A percentile compares a stretch with the other conserved stretches of the same genome.
Conservation (phyloP, 192 early-diverging fungal species). For the Coemansia sp. region DNA sequence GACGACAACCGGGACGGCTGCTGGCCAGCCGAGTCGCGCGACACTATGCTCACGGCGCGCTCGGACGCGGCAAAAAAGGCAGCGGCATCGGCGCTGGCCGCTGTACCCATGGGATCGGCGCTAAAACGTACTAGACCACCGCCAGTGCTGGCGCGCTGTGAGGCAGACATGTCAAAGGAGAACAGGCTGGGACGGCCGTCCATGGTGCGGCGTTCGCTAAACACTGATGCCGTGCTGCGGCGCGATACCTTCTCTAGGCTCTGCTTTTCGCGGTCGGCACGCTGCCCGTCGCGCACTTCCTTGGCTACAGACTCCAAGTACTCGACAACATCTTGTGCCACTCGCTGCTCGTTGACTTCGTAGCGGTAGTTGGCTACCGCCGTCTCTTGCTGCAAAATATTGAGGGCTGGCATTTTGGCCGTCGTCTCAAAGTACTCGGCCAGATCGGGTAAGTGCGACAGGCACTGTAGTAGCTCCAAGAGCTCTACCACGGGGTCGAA, state of each 20-base stretch:
- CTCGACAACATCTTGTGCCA: slow-evolving; percentile 74
- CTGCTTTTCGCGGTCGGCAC: slow-evolving; percentile 42
- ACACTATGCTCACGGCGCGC: slow-evolving; percentile 14
- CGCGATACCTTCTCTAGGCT: slow-evolving; percentile 44
- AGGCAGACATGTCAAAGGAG: slow-evolving; percentile 39
- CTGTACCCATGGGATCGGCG: slow-evolving; percentile 18
- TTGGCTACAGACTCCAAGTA: slow-evolving; percentile 78
- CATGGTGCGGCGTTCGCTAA: slow-evolving; percentile 48
- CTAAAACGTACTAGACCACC: slow-evolving; percentile 43
- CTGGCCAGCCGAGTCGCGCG: slow-evolving; percentile 12
- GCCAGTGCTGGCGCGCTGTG: slow-evolving; percentile 22
- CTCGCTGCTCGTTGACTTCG: slow-evolving; percentile 79
- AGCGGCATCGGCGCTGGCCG: slow-evolving; percentile 13
- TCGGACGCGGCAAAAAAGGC: slow-evolving; percentile 15
- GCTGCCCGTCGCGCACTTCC: slow-evolving; percentile 63
- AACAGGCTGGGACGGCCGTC: slow-evolving; percentile 54
- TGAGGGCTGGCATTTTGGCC: slow-evolving; percentile 68
- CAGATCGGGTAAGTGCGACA: slow-evolving; percentile 76
- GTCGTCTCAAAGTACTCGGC: slow-evolving; percentile 75
- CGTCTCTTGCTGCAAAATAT: slow-evolving; percentile 73
- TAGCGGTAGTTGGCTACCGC: slow-evolving; percentile 82
- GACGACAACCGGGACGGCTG: slow-evolving; percentile 29
- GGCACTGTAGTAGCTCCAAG: slow-evolving; percentile 80
- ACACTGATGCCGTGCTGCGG: slow-evolving; percentile 45
- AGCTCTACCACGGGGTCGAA: slow-evolving; percentile 77